phyloP scores from a whole-genome alignment of 164 flowering plant species.

The Dillenia suffruticosa region DNA sequence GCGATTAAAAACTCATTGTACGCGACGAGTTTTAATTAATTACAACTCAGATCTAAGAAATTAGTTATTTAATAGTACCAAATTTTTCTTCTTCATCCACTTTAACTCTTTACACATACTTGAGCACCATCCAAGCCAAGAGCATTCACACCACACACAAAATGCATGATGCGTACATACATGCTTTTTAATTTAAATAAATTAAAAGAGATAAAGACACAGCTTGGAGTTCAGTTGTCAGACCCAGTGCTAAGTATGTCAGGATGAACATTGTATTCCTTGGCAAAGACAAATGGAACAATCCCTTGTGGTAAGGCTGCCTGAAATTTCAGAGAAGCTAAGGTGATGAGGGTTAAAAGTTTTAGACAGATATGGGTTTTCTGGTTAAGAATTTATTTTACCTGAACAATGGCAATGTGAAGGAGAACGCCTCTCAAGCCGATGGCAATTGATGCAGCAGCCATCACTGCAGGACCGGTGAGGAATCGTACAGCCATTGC shows the following conservation, averaged over 20 bases:
- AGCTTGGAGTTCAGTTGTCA: conserved; percentile 1
- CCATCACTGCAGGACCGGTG: conserved; percentile 91
- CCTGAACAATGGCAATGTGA: conserved; percentile 88
- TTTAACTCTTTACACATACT: too few relatives aligned
- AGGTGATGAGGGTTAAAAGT: not conserved
- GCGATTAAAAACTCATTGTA: not conserved
- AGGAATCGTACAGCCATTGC: conserved; percentile 84
- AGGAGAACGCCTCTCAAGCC: conserved; percentile 65
- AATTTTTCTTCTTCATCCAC: too few relatives aligned
- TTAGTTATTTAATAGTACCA: too few relatives aligned
- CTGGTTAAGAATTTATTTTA: conserved; percentile 6
- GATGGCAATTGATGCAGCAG: conserved; percentile 73
- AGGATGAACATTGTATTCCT: conserved; percentile 90
- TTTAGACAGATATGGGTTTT: not conserved
- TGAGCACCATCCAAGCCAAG: too few relatives aligned
- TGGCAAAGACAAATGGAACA: conserved; percentile 90
- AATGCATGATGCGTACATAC: too few relatives aligned
- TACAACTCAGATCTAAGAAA: too few relatives aligned
- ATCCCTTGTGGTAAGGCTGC: conserved; percentile 96
- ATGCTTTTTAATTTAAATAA: too few relatives aligned
- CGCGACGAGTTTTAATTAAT: too few relatives aligned
- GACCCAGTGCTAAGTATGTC: conserved; percentile 88
- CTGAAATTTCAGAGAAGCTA: conserved; percentile 27
- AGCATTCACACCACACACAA: too few relatives aligned
- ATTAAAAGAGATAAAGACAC: not conserved